Evolutionary conservation across 192 early-diverging fungal genomes (phyloP).

Genomic region (Backusella circina): DNA sequence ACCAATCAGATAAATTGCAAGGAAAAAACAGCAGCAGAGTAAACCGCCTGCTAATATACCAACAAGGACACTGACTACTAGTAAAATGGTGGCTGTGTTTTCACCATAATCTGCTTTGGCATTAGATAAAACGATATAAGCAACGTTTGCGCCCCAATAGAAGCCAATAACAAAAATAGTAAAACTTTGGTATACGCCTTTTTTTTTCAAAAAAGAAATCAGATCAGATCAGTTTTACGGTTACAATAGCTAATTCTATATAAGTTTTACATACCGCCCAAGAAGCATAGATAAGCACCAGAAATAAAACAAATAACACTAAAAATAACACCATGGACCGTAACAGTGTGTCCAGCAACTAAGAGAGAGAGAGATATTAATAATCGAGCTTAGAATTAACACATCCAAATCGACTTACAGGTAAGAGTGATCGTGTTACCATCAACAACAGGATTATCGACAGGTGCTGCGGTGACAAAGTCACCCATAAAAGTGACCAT

Average conservation of each 20-base stretch:
- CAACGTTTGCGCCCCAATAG: constrained; percentile 52
- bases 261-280: constrained; percentile 15
- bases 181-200: constrained; percentile 34
- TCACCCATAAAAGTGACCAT: constrained; percentile 16
- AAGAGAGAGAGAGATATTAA: not conserved
- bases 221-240: not conserved
- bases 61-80: constrained; percentile 55
- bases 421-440: not conserved
- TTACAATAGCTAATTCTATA: not conserved
- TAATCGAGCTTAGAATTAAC: not conserved
- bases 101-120: constrained; percentile 38
- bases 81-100: constrained; percentile 40
- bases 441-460: not conserved
- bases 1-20: constrained; percentile 74
- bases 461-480: constrained; percentile 4
- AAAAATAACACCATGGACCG: constrained; percentile 26
- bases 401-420: not conserved
- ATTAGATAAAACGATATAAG: constrained; percentile 48
- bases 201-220: not conserved
- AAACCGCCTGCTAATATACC: constrained; percentile 67
- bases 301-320: constrained; percentile 28
- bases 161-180: constrained; percentile 76
- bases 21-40: constrained; percentile 60
- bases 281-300: constrained; percentile 26
- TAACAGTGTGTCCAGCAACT: constrained; percentile 11